phyloP scores from a whole-genome alignment of 805 yeast species.

The Yarrowia sp. region DNA sequence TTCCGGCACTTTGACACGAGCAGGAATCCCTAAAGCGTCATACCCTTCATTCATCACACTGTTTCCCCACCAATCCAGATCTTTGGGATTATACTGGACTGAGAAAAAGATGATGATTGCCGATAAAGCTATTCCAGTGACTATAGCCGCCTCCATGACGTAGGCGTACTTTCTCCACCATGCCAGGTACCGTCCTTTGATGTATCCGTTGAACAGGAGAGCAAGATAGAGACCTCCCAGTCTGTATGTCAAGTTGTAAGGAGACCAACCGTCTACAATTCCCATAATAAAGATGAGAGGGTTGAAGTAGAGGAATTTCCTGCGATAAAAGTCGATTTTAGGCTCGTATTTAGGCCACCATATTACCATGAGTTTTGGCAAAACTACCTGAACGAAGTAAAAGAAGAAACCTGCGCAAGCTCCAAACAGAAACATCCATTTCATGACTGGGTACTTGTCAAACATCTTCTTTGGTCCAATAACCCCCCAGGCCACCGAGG shows the following conservation, averaged over 20 bases:
- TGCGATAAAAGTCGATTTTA: too few relatives aligned
- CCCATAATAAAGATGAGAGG: not conserved
- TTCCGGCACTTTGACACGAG: not conserved
- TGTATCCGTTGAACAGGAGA: not conserved
- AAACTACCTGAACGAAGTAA: not conserved
- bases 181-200: not conserved
- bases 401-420: slow-evolving; percentile 44
- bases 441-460: slow-evolving; percentile 50
- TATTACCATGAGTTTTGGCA: slow-evolving; percentile 40
- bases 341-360: not conserved
- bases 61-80: slow-evolving; percentile 5
- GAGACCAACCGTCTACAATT: slow-evolving; percentile 35
- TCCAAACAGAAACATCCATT: slow-evolving; percentile 43
- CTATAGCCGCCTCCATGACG: not conserved
- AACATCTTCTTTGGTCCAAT: slow-evolving; percentile 54
- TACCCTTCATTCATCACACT: not conserved
- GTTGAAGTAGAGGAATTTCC: not conserved
- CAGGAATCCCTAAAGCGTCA: not conserved
- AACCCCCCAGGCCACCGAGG: slow-evolving; percentile 56
- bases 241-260: not conserved
- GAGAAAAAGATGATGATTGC: slow-evolving; percentile 5
- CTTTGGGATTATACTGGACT: not conserved
- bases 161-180: slow-evolving; percentile 12
- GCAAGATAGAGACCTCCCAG: not conserved
- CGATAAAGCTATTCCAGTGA: not conserved